These are phyloP conservation scores for Bryum argenteum DNA, from an alignment of 225 moss, liverwort and hornwort genomes.

Conservation along the genomic window DNA sequence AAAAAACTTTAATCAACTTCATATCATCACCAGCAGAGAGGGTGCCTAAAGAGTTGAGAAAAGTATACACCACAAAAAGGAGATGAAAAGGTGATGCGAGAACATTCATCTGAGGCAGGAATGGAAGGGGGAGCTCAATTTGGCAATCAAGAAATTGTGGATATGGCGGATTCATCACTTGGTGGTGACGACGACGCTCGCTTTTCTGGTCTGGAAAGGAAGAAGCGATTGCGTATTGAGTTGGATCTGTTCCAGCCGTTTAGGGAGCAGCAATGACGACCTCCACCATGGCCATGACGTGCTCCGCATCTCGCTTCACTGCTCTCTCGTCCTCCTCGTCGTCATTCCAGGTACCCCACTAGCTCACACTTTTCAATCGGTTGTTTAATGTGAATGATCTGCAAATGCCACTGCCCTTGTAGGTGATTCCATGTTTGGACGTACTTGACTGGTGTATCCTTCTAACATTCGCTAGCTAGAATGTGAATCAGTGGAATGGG, in stretches of 20 bases:
- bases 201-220: no score
- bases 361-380: conserved; percentile 6
- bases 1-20: no score
- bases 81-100: no score
- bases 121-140: neutral
- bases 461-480: neutral
- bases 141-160: conserved; percentile 26
- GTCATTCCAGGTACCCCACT: conserved; percentile 39
- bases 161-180: conserved; percentile 28
- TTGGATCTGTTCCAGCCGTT: neutral
- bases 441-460: neutral
- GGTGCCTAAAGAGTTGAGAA: no score
- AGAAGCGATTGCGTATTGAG: neutral
- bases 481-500: conserved; percentile 14
- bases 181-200: conserved; percentile 17
- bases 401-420: neutral
- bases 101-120: conserved; percentile 1
- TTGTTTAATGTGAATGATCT: no score
- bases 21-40: no score
- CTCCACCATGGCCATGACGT: conserved; percentile 26
- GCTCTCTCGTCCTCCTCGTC: conserved; percentile 24
- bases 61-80: no score
- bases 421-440: neutral
- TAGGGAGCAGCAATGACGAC: conserved; percentile 13
- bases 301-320: conserved; percentile 8